Evolutionary conservation across 2,329 filamentous ascomycete species (phyloP), one percentile per base, ranked within the genome.

Genomic region (Arachnopeziza araneosa): DNA sequence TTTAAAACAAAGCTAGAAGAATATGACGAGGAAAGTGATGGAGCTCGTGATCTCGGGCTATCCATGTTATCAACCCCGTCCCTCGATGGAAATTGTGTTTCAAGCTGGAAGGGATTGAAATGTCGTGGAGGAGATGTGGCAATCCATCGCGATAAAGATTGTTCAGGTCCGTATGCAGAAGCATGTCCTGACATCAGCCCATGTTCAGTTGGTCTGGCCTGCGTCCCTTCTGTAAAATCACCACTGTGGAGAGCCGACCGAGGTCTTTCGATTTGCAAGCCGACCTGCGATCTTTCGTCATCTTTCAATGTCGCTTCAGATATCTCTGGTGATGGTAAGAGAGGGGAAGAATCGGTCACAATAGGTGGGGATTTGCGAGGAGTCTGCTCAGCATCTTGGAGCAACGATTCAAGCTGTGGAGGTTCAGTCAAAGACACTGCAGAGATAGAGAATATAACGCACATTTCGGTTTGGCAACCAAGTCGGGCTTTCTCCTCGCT

Each of bases 1-100:
- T 93, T 89, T 63, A 96, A 89, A 32, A 89, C 81, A 72, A 96
- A 97, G 67, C 85, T 92, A 1, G 87, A 89, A 0, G 89, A 88
- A 17, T 90, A 80, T 1, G 91, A 89, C 8, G 87, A 91, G 2
- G 87, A 88, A 10, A 89, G 70, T 0, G 85, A 87, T 8, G 87
- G 87, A 48, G 70, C 70, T 62, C 67, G 64, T 54, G 66, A 68
- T 24, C 63, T 64, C 50, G 50, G 24, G n/a, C 51, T 48, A 12
- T 60, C 36, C 44, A 61, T 58, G 32, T 60, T 48, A 44, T 64
- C 58, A 49, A 62, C 24, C 44, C 49, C 53, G 21, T 69, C 67
- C 44, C 58, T 57, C 48, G 68, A 53, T 53, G 68, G 66, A 58
- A 70, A 68, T 58, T 65, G 67, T 53, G 64, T 60, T 52, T 78